Percentiles rank a stretch among this genome's conserved stretches.
phyloP scores from a whole-genome alignment of 176 grass and related monocot genomes.

The Oryza rufipogon region DNA sequence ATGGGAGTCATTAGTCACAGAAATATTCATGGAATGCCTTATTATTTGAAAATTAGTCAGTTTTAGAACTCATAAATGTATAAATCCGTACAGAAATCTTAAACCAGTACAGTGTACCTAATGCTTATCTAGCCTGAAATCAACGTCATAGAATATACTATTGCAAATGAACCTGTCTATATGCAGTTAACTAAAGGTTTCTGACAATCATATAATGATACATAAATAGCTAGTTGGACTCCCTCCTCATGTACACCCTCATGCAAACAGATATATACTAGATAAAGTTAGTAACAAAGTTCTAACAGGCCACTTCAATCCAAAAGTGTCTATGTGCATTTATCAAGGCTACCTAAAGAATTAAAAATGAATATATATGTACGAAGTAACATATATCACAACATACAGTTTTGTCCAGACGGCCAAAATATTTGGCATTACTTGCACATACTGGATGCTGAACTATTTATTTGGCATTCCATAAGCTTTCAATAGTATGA shows the following conservation, averaged over 20 bases:
- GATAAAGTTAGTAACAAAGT: not conserved
- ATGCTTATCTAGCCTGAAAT: slow-evolving; percentile 1
- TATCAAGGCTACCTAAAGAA: not conserved
- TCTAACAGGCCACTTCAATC: no score
- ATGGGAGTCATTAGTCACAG: not conserved
- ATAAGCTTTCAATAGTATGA: not conserved
- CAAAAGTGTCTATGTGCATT: no score
- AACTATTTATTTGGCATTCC: not conserved
- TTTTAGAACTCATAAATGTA: not conserved
- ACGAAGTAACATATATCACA: not conserved
- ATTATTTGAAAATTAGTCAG: not conserved
- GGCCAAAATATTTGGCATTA: not conserved
- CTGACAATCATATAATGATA: not conserved
- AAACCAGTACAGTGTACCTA: not conserved
- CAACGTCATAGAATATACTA: not conserved
- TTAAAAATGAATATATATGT: not conserved
- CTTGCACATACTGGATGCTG: not conserved
- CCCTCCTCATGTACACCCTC: not conserved
- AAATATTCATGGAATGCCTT: not conserved
- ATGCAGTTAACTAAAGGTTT: not conserved
- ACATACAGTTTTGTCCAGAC: not conserved
- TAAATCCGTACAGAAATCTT: not conserved
- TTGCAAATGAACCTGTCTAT: not conserved
- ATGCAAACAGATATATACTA: not conserved
- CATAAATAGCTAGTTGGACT: not conserved